phyloP scores from a whole-genome alignment of 352 stramenopile species.

The Pythium guiyangense region DNA sequence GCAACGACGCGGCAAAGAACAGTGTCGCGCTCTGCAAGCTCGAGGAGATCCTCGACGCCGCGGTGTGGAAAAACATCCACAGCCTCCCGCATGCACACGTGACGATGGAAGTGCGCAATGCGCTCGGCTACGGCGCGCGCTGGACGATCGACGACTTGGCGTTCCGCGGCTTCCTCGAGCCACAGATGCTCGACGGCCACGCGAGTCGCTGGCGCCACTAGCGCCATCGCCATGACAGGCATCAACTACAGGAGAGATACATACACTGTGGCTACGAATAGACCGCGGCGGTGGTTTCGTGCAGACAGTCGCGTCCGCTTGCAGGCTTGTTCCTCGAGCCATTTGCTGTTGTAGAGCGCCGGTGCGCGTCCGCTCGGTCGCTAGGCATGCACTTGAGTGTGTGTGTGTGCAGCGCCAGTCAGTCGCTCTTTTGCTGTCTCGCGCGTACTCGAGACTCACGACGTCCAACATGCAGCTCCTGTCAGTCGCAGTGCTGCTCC shows the following conservation, averaged over 20 bases:
- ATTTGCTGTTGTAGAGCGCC: too few relatives aligned
- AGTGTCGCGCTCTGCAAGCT: constrained; percentile 42
- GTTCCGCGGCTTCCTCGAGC: constrained; percentile 84
- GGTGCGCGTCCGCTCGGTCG: too few relatives aligned
- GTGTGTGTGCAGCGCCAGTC: too few relatives aligned
- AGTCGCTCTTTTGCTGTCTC: too few relatives aligned
- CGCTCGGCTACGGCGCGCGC: constrained; percentile 63
- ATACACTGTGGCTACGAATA: too few relatives aligned
- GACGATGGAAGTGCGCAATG: constrained; percentile 71
- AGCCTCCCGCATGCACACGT: constrained; percentile 59
- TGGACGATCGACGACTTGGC: constrained; percentile 55
- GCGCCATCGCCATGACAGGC: background rate
- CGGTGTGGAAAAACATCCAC: constrained; percentile 82
- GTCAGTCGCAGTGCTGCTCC: too few relatives aligned
- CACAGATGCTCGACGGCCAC: constrained; percentile 74
- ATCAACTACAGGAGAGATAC: background rate
- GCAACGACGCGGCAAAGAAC: constrained; percentile 73
- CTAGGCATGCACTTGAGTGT: too few relatives aligned
- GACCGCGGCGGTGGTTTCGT: too few relatives aligned
- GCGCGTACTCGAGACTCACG: too few relatives aligned
- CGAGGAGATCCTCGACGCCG: constrained; percentile 38
- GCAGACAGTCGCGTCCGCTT: background rate
- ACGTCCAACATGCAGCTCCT: too few relatives aligned
- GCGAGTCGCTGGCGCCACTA: constrained; percentile 67
- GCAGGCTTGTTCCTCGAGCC: background rate